Conservation (phyloP, 2,329 filamentous ascomycete species). For the Epichloe festucae region DNA sequence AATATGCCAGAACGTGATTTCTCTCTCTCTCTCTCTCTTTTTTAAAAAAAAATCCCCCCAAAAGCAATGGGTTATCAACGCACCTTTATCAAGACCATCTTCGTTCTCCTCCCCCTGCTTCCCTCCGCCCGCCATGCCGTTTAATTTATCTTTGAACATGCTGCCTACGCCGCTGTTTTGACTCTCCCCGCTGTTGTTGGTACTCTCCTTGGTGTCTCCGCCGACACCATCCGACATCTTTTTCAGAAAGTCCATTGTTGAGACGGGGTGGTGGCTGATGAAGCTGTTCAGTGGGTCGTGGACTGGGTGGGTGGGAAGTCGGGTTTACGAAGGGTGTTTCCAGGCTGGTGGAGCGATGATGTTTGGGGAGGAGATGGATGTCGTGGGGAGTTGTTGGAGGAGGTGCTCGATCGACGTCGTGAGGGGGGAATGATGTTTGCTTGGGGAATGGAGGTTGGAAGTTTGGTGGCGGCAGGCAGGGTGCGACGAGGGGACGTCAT, state of each 20-base stretch:
- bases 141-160: constrained; percentile 57
- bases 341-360: too few relatives aligned
- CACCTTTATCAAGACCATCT: constrained; percentile 71
- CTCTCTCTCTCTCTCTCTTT: too few relatives aligned
- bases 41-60: too few relatives aligned
- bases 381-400: too few relatives aligned
- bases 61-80: not conserved
- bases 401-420: not conserved
- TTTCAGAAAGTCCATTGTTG: constrained; percentile 41
- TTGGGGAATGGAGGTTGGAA: not conserved
- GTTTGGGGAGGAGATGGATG: too few relatives aligned
- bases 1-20: too few relatives aligned
- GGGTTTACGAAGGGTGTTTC: too few relatives aligned
- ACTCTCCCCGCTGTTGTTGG: constrained; percentile 9
- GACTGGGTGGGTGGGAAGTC: too few relatives aligned
- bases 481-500: not conserved
- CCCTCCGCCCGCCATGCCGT: constrained; percentile 60
- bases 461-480: not conserved
- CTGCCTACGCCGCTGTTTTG: constrained; percentile 27
- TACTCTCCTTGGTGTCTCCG: constrained; percentile 12
- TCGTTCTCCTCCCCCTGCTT: constrained; percentile 67
- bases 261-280: too few relatives aligned
- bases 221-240: constrained; percentile 29
- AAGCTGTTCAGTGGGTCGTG: too few relatives aligned
- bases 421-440: not conserved